Evolutionary conservation across 169 alveolate species (phyloP), one percentile per base, ranked within the genome.

Genomic region (Cryptosporidium sp.): DNA sequence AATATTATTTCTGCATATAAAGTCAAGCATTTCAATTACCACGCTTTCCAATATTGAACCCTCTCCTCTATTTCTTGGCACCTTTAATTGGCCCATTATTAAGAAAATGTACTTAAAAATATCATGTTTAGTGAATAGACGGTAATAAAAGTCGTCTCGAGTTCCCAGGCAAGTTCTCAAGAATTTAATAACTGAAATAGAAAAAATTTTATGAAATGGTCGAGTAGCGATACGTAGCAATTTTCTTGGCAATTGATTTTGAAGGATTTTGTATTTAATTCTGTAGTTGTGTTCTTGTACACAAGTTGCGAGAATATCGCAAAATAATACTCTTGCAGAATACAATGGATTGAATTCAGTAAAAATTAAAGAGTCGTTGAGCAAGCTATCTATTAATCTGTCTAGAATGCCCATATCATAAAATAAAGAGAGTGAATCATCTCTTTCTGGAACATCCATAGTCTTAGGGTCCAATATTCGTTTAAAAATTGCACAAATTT

Each of bases 401-500:
- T 93, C 95, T 67, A 93, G 70, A 29, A 93, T 94, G 2, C 95
- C 95, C 70, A 91, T 92, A 52, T 93, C 95, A 71, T 93, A 93
- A 71, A 93, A 93, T 45, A 93, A 45, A 51, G 93, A 85, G n/a
- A 94, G 91, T 23, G 93, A 91, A 53, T 93, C 95, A 58, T 93
- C 95, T 85, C 92, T 92, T 61, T 93, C 95, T 26, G 95, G 95
- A 70, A 92, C 85, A 42, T 93, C 95, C 95, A 93, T 93, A 35
- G 87, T 92, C 51, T 92, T 92, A 7, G 95, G 95, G 85, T 93
- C 95, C 80, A 93, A 69, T 51, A 93, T 91, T 35, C 94, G 73
- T 80, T 65, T 80, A 42, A 80, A 80, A 62, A 80, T 80, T 42
- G 39, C 42, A 31, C 80, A 80, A 10, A 80, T 80, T 65, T 80